phyloP scores from a whole-genome alignment of 495 filamentous ascomycete species.

The Penicillium malachiteum region DNA sequence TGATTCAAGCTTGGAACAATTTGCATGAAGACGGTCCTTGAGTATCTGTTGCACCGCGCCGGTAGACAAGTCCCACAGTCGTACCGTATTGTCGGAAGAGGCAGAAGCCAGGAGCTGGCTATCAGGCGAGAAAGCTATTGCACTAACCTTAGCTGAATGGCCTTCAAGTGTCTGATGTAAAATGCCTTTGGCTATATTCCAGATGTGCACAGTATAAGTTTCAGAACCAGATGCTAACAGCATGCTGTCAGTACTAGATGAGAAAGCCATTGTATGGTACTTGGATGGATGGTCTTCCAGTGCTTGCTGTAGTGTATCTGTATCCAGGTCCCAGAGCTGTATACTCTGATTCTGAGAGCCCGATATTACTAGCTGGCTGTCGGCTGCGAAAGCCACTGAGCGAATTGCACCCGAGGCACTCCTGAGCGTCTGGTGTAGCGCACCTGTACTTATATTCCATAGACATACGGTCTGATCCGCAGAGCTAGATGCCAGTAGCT shows the following conservation, averaged over 20 bases:
- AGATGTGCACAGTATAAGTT: slow-evolving; percentile 25
- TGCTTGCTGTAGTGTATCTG: slow-evolving; percentile 6
- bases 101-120: slow-evolving; percentile 15
- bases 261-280: slow-evolving; percentile 29
- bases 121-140: slow-evolving; percentile 22
- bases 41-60: neutral
- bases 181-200: slow-evolving; percentile 17
- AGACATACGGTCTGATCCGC: neutral
- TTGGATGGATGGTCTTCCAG: slow-evolving; percentile 17
- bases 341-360: slow-evolving; percentile 17
- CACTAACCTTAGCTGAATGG: slow-evolving; percentile 17
- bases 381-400: slow-evolving; percentile 22
- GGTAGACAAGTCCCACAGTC: slow-evolving; percentile 26
- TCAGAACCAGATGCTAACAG: slow-evolving; percentile 25
- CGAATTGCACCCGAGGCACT: slow-evolving; percentile 12
- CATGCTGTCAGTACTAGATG: slow-evolving; percentile 20
- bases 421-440: neutral
- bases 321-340: slow-evolving; percentile 25
- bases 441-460: neutral
- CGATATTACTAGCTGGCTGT: slow-evolving; percentile 16
- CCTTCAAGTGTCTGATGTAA: slow-evolving; percentile 11
- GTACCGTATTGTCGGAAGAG: slow-evolving; percentile 17
- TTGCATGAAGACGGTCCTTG: slow-evolving; percentile 10
- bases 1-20: slow-evolving; percentile 3
- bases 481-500: neutral